These are phyloP conservation scores for Globisporangium apiculatum DNA, from an alignment of 352 stramenopile genomes.

Conservation along the genomic window DNA sequence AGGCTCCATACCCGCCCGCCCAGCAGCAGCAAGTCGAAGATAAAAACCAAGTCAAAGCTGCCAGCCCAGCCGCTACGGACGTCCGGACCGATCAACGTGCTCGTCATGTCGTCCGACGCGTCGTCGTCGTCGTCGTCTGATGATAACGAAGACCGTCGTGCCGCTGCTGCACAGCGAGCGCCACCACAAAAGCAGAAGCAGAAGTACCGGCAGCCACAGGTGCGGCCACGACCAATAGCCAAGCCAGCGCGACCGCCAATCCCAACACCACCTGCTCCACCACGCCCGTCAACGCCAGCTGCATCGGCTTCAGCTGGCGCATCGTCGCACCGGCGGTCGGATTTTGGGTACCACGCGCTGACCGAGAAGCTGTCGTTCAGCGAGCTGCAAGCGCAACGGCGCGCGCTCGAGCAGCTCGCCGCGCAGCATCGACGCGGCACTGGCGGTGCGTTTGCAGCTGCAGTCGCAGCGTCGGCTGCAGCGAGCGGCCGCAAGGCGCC, in stretches of 20 bases:
- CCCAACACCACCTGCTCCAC: background rate
- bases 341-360: conserved; percentile 1
- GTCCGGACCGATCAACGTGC: background rate
- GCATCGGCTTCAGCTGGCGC: background rate
- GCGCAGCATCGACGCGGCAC: conserved; percentile 23
- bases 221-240: background rate
- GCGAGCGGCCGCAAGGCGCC: background rate
- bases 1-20: background rate
- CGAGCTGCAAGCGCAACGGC: conserved; percentile 17
- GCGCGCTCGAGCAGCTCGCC: conserved; percentile 9
- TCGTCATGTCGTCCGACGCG: background rate
- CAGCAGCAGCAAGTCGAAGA: background rate
- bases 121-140: background rate
- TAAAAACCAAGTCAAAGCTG: background rate
- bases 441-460: background rate
- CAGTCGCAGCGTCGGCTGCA: background rate
- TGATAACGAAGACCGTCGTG: background rate
- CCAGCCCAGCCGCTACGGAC: background rate
- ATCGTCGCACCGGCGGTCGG: background rate
- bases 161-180: background rate
- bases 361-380: conserved; percentile 16
- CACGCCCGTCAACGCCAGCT: background rate
- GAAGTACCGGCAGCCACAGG: background rate
- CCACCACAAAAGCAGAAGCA: no score
- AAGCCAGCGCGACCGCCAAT: background rate